A percentile compares a stretch with the other conserved stretches of the same genome.
phyloP scores from a whole-genome alignment of 2,329 filamentous ascomycete species.

The Byssoonygena ceratinophila region DNA sequence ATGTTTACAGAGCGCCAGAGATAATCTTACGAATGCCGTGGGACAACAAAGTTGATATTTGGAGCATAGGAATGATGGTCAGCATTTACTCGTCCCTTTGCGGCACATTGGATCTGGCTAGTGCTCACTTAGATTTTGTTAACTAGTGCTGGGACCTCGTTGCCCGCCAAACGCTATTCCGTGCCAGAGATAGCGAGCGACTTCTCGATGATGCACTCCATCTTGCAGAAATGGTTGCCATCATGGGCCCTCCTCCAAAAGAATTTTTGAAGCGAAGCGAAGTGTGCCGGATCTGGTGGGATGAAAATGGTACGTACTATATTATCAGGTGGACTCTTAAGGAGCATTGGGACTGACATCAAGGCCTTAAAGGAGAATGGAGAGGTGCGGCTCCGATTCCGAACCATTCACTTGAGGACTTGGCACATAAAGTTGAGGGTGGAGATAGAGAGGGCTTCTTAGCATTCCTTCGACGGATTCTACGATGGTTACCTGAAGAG shows the following conservation, averaged over 20 bases:
- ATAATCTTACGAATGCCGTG: slow-evolving; percentile 20
- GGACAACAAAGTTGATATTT: slow-evolving; percentile 21
- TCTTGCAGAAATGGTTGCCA: slow-evolving; percentile 21
- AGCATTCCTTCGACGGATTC: slow-evolving; percentile 15
- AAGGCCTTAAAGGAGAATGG: not conserved
- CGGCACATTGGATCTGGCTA: not conserved
- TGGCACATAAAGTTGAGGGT: not conserved
- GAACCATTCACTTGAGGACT: not conserved
- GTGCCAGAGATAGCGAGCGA: not conserved
- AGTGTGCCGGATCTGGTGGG: slow-evolving; percentile 21
- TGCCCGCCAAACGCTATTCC: not conserved
- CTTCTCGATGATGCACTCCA: slow-evolving; percentile 14
- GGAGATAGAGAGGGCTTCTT: slow-evolving; percentile 14
- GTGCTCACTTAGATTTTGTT: not conserved
- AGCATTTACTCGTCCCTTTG: not conserved
- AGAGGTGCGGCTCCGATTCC: not conserved
- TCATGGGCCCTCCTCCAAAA: slow-evolving; percentile 15
- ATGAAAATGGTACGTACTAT: slow-evolving; percentile 16
- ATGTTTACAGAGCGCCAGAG: not conserved
- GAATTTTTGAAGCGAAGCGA: slow-evolving; percentile 17
- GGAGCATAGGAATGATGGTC: slow-evolving; percentile 21
- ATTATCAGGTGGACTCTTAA: not conserved
- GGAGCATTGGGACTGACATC: not conserved
- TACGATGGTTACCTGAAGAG: slow-evolving; percentile 20
- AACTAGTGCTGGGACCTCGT: slow-evolving; percentile 13